Evolutionary conservation across 2,329 filamentous ascomycete genomes (phyloP).

Genomic region (Hirsutella minnesotensis): DNA sequence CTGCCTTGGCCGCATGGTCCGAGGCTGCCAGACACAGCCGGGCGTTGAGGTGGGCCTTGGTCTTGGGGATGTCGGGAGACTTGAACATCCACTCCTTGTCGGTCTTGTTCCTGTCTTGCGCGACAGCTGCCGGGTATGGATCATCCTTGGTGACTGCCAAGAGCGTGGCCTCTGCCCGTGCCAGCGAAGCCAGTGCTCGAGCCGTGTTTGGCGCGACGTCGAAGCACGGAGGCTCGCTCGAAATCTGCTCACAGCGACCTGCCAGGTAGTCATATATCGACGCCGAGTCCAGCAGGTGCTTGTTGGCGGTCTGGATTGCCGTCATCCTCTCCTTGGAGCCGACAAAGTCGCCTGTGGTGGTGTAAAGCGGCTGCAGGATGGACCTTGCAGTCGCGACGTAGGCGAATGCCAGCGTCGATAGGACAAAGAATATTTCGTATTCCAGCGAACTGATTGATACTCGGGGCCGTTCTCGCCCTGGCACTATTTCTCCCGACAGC

Average conservation of each 20-base stretch:
- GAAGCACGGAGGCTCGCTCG: constrained; percentile 30
- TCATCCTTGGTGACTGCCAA: constrained; percentile 90
- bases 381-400: constrained; percentile 62
- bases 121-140: constrained; percentile 73
- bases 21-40: constrained; percentile 77
- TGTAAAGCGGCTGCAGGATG: constrained; percentile 63
- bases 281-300: constrained; percentile 65
- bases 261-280: constrained; percentile 66
- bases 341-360: constrained; percentile 47
- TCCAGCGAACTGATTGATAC: constrained; percentile 62
- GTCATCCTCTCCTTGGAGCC: constrained; percentile 54
- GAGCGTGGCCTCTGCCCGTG: constrained; percentile 79
- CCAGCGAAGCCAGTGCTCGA: constrained; percentile 49
- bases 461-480: constrained; percentile 53
- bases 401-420: constrained; percentile 66
- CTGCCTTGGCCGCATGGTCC: constrained; percentile 72
- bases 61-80: constrained; percentile 75
- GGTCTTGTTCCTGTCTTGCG: constrained; percentile 68
- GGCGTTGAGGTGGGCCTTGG: constrained; percentile 78
- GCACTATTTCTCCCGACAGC: constrained; percentile 52
- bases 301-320: constrained; percentile 63
- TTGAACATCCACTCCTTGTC: constrained; percentile 97
- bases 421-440: constrained; percentile 69
- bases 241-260: constrained; percentile 35
- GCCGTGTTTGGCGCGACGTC: constrained; percentile 42